Evolutionary conservation across 2,329 filamentous ascomycete genomes (phyloP), one percentile per base, ranked within the genome.

Genomic region (Fusarium keratoplasticum): DNA sequence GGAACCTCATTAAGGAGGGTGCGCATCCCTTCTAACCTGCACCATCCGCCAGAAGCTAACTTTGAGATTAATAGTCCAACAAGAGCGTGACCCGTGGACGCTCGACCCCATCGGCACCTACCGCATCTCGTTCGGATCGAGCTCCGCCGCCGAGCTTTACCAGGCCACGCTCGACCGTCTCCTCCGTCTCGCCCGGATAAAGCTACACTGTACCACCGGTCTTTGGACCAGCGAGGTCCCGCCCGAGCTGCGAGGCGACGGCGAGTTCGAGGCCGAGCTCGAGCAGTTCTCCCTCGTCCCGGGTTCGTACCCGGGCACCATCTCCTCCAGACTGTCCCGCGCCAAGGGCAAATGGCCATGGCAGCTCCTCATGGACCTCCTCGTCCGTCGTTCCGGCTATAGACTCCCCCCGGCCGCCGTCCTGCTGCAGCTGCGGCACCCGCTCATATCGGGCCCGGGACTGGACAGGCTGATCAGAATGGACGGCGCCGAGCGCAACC

Each of bases 21-120:
- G 76, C 63, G 38, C 8, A 3, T 18, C 14, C 18, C 18, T 4
- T 25, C 25, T 4, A n/a, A 7, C n/a, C 27, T 3, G 14, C 6
- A 35, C 27, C 20, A 11, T 25, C 31, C 27, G 22, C 13, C 27
- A 55, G 10, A 18, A 35, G 36, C 61, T 66, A 27, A 72, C 61
- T 61, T 57, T 35, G 7, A 29, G 13, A 40, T 27, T 75, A 86
- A 52, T n/a, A 52, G 88, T 93, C 42, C 87, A 93, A 27, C 93
- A 93, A 70, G 89, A 87, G 54, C 91, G 92, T 70, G 87, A 94
- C 78, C 86, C 88, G 5, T 80, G 85, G 65, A 94, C 91, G 11
- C 86, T 94, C 59, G 89, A 90, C 66, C 89, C 90, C 5, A 81
- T 89, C 2, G 91, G 90, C 67, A 87, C 87, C 76, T 95, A 95